Conservation (phyloP, 2,329 filamentous ascomycete genomes). For the Arthrobotrys sphaeroides region DNA sequence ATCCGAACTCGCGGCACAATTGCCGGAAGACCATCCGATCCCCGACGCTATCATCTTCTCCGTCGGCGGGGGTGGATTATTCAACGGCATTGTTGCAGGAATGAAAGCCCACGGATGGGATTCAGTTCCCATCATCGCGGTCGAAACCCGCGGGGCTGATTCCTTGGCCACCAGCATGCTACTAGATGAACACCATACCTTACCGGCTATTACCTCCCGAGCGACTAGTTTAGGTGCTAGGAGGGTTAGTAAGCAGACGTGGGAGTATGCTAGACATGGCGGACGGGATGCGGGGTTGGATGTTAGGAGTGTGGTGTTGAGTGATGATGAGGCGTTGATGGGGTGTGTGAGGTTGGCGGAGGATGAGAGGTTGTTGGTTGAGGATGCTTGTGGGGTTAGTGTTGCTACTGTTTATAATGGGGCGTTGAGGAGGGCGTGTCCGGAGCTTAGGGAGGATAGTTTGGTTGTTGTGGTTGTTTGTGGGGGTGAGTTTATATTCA, state of each 20-base stretch:
- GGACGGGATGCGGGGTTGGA: slow-evolving; percentile 63
- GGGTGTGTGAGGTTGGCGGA: slow-evolving; percentile 81
- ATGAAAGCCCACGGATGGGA: slow-evolving; percentile 66
- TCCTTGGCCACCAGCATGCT: slow-evolving; percentile 72
- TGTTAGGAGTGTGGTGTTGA: slow-evolving; percentile 72
- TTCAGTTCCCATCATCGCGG: slow-evolving; percentile 70
- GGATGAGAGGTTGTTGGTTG: slow-evolving; percentile 81
- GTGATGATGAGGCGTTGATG: slow-evolving; percentile 80
- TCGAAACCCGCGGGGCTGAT: slow-evolving; percentile 80
- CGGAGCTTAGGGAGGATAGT: slow-evolving; percentile 70
- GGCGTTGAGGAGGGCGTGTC: slow-evolving; percentile 70
- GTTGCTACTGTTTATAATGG: slow-evolving; percentile 75
- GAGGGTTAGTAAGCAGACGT: slow-evolving; percentile 74
- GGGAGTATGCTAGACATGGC: slow-evolving; percentile 68
- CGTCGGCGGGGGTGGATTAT: slow-evolving; percentile 81
- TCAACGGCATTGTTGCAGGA: slow-evolving; percentile 79
- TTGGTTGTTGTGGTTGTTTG: slow-evolving; percentile 87
- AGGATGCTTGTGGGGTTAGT: slow-evolving; percentile 84
- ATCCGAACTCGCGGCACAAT: slow-evolving; percentile 64
- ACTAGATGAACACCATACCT: slow-evolving; percentile 68
- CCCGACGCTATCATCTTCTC: slow-evolving; percentile 78
- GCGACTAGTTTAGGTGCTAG: slow-evolving; percentile 79
- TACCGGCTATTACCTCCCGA: slow-evolving; percentile 77
- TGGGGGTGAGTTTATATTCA: slow-evolving; percentile 64
- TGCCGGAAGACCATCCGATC: slow-evolving; percentile 56